Evolutionary conservation across 2,329 filamentous ascomycete genomes (phyloP), one percentile per base, ranked within the genome.

Genomic region (Ophiosphaerella herpotricha): DNA sequence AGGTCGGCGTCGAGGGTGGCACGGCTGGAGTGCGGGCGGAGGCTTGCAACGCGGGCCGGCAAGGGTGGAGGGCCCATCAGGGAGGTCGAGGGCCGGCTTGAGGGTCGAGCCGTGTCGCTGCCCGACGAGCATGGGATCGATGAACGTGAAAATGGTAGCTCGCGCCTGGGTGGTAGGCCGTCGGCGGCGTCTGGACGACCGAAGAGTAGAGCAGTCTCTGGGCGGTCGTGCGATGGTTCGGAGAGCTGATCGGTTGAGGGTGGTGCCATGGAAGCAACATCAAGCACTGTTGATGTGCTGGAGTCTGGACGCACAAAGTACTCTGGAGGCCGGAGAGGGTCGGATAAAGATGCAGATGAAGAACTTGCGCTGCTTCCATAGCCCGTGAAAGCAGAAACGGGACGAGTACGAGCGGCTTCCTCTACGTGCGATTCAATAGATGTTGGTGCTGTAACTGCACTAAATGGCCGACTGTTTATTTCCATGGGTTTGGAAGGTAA

Each of bases 81-180:
- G 2, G 48, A 53, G 12, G 52, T 68, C 3, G 60, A 61, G 4
- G 62, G 61, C 13, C 62, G 58, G 56, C 63, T 69, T n/a, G 44
- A 38, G 35, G 58, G 50, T 3, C 58, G 55, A 18, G 47, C 50
- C 8, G 48, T 61, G 8, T 68, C 63, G 29, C 52, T 67, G 13
- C 60, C 58, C 32, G 61, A 55, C 41, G 66, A 67, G 33, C 61
- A 49, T n/a, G 63, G 54, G 8, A 60, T 39, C 18, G 67, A 68
- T n/a, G 66, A 57, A 7, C 71, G 66, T 33, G 64, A 58, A 52
- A 77, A 78, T 3, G 74, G 74, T 14, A 76, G 64, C 52, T 76
- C 73, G 40, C 74, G 66, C 42, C 68, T 60, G 7, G 73, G 72
- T 21, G 73, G 73, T 29, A 75, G 59, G 52, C 40, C n/a, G 56